Evolutionary conservation across 352 stramenopile species (phyloP).

Genomic region (Phytophthora pinifolia): DNA sequence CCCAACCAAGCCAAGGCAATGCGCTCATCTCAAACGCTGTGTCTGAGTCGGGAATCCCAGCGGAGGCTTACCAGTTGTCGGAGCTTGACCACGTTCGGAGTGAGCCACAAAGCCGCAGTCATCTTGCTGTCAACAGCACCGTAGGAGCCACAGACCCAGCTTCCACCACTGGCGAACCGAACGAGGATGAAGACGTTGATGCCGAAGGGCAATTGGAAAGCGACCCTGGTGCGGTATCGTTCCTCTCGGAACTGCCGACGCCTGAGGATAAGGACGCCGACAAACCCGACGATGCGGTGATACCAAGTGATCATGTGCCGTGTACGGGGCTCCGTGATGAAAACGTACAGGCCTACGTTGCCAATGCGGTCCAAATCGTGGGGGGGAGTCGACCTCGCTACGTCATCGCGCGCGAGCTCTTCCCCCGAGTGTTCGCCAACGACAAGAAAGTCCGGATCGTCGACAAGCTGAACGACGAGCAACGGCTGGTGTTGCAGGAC

Average conservation of each 20-base stretch:
- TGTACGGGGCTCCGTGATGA: conserved; percentile 67
- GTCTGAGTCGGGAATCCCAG: conserved; percentile 15
- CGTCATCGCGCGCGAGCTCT: conserved; percentile 79
- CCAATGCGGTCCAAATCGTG: conserved; percentile 63
- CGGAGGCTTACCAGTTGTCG: conserved; percentile 10
- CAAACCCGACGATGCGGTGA: conserved; percentile 19
- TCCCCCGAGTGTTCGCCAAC: conserved; percentile 56
- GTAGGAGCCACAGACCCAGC: conserved; percentile 1
- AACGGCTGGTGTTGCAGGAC: conserved; percentile 65
- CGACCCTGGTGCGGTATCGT: conserved; percentile 28
- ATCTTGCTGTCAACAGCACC: not conserved
- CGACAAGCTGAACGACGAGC: conserved; percentile 48
- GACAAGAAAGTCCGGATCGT: conserved; percentile 66
- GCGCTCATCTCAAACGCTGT: conserved; percentile 4
- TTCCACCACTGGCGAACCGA: conserved; percentile 1
- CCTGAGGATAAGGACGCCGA: conserved; percentile 6
- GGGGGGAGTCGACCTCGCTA: conserved; percentile 78
- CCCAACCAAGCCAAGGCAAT: conserved; percentile 7
- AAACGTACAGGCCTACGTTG: conserved; percentile 64
- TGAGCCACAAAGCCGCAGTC: conserved; percentile 3
- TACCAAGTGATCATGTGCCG: conserved; percentile 42
- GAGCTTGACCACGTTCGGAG: conserved; percentile 4
- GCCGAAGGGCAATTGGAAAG: conserved; percentile 21
- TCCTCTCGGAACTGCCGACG: conserved; percentile 26
- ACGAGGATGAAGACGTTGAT: conserved; percentile 6